Percentiles rank a stretch among this genome's conserved stretches.
phyloP scores from a whole-genome alignment of 108 stramenopile species.

The Nannochloropsis salina region DNA sequence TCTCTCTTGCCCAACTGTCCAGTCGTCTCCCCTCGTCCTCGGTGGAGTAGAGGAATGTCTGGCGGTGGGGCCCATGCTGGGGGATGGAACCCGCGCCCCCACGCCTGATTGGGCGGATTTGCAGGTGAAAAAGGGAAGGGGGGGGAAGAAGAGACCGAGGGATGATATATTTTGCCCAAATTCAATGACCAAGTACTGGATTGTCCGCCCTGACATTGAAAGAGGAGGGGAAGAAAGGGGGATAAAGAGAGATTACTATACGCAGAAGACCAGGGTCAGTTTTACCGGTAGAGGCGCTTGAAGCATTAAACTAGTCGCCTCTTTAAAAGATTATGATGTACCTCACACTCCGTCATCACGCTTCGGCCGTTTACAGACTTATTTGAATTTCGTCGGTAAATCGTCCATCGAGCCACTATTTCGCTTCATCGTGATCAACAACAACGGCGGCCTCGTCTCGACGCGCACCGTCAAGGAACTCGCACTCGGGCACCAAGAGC shows the following conservation, averaged over 20 bases:
- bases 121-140: not conserved
- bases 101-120: not conserved
- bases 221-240: not conserved
- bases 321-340: not conserved
- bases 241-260: not conserved
- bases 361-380: not conserved
- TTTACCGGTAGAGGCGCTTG: no score
- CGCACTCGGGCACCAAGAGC: not conserved
- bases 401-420: not conserved
- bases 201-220: no score
- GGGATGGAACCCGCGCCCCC: not conserved
- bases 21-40: not conserved
- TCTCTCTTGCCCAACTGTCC: not conserved
- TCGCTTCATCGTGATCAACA: not conserved
- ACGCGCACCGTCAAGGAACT: not conserved
- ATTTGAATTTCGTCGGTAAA: not conserved
- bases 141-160: not conserved
- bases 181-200: no score
- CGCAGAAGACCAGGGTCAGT: no score
- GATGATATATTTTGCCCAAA: not conserved
- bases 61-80: not conserved
- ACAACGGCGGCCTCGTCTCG: not conserved
- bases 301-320: not conserved
- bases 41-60: not conserved
- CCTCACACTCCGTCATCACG: not conserved